Percentiles rank a stretch among this genome's conserved stretches.
Conservation (phyloP, 345 rosid species). For the Durio zibethinus region DNA sequence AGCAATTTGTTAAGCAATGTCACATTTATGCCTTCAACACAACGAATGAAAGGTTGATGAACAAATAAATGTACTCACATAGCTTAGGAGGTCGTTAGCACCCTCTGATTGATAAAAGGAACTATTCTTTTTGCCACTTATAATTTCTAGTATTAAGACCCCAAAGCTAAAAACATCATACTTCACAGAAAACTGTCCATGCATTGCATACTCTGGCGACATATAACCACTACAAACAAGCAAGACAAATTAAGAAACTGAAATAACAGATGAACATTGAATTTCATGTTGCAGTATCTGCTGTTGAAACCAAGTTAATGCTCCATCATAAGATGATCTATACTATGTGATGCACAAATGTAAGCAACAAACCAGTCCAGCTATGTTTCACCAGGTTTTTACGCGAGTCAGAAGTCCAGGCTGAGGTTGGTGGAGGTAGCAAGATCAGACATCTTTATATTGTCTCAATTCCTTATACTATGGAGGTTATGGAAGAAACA, state of each 20-base stretch:
- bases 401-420: too few species aligned
- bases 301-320: background rate
- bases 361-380: background rate
- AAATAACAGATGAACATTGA: background rate
- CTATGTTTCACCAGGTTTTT: too few species aligned
- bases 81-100: slow-evolving; percentile 10
- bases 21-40: background rate
- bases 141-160: slow-evolving; percentile 32
- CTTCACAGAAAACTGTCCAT: slow-evolving; percentile 34
- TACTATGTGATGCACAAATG: too few species aligned
- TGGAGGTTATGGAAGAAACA: too few species aligned
- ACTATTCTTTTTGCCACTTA: slow-evolving; percentile 31
- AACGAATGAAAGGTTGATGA: background rate
- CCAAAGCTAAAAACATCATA: slow-evolving; percentile 41
- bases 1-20: background rate
- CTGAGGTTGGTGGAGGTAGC: too few species aligned
- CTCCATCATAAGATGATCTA: background rate
- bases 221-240: slow-evolving; percentile 31
- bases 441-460: too few species aligned
- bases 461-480: too few species aligned
- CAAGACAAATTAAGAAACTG: background rate
- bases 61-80: slow-evolving; percentile 16
- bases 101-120: background rate
- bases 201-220: slow-evolving; percentile 38
- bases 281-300: background rate